Evolutionary conservation across 2,329 filamentous ascomycete species (phyloP), one percentile per base, ranked within the genome.

Genomic region (Monilinia aucupariae): DNA sequence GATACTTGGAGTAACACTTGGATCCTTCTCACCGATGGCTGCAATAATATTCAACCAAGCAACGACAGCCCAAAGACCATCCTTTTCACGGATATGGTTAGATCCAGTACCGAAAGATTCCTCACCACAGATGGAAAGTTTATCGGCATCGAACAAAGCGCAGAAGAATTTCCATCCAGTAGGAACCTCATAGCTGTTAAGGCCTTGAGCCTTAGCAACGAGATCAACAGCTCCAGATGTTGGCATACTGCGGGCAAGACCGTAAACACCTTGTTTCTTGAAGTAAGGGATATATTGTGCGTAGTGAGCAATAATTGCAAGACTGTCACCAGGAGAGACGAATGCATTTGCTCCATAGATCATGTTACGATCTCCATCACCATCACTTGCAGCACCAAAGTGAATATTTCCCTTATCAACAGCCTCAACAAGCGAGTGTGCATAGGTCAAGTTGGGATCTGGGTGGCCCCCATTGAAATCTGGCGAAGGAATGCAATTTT

Each of bases 151-250:
- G 73, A 97, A 96, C 64, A 97, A 84, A 71, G 92, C 91, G 75
- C 92, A 97, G 86, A 97, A 97, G 83, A 97, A 97, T 78, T 97
- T 97, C 94, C 94, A 99, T 72, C 94, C 94, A 0, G 94, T 99
- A 45, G 94, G 94, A 1, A 99, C 94, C 78, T 99, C 94, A 79
- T 99, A 99, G 78, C 86, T 89, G 79, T 91, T 81, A 49, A 99
- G 84, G 43, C 90, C 90, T 80, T 97, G 93, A 73, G 91, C 92
- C 84, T 96, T 91, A 70, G 94, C 94, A 48, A 99, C 94, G 20
- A 96, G 87, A 75, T 99, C 94, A 60, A 99, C 91, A 27, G 94
- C 94, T 49, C 91, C 92, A 15, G 91, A 96, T 7, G 94, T 99
- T 63, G 94, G 94, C 94, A 99, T 99, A 76, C 91, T 96, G 69